A percentile compares a stretch with the other conserved stretches of the same genome.
These are phyloP conservation scores for Kwoniella heveanensis DNA, from an alignment of 768 basidiomycete species.

Conservation along the genomic window DNA sequence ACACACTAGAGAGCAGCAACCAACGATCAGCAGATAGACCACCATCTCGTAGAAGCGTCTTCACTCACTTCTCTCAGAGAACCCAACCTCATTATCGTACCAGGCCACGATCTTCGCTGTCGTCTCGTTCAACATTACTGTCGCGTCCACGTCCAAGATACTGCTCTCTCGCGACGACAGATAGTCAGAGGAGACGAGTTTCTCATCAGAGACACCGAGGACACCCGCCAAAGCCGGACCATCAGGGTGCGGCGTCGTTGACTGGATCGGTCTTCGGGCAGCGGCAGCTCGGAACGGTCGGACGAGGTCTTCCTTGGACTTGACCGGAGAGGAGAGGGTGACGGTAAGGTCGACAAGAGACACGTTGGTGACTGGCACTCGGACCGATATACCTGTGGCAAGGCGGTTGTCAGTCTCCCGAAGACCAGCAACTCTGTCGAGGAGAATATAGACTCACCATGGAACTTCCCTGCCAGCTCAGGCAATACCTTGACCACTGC, in stretches of 20 bases:
- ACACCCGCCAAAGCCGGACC: slow-evolving; percentile 42
- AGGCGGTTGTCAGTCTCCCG: background rate
- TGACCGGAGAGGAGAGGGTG: slow-evolving; percentile 41
- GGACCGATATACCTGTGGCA: slow-evolving; percentile 51
- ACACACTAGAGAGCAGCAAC: slow-evolving; percentile 36
- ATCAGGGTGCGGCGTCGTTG: slow-evolving; percentile 19
- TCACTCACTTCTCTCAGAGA: slow-evolving; percentile 39
- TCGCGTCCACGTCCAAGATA: slow-evolving; percentile 53
- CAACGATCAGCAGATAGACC: background rate
- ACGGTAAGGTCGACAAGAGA: slow-evolving; percentile 57
- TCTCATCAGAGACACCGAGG: slow-evolving; percentile 52
- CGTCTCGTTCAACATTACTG: slow-evolving; percentile 45
- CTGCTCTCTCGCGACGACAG: slow-evolving; percentile 42
- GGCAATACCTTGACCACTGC: slow-evolving; percentile 56
- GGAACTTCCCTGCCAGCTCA: slow-evolving; percentile 55
- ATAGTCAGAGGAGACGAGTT: slow-evolving; percentile 56
- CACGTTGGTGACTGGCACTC: slow-evolving; percentile 57
- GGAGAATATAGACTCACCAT: slow-evolving; percentile 35
- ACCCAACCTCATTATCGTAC: slow-evolving; percentile 56
- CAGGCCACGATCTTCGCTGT: slow-evolving; percentile 54
- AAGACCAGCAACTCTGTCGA: background rate
- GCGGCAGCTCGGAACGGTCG: slow-evolving; percentile 49
- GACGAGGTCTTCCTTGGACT: slow-evolving; percentile 51
- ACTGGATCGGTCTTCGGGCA: slow-evolving; percentile 20
- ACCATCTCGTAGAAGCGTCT: background rate